Evolutionary conservation across 1,284 basidiomycete genomes (phyloP).

Genomic region (Anthracocystis panici-leucophaei): DNA sequence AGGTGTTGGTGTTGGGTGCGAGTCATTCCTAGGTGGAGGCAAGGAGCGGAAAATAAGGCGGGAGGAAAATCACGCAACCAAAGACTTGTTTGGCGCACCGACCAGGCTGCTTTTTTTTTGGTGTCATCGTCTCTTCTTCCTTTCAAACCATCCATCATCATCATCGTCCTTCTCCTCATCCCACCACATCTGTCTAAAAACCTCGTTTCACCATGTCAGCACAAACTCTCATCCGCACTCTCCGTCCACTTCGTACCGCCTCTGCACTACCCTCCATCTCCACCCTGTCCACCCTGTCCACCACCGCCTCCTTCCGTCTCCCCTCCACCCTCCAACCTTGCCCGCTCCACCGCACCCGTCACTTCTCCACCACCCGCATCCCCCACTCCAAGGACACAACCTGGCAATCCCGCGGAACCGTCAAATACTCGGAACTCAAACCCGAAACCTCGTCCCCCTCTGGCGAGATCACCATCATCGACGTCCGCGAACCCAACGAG

Average conservation of each 20-base stretch:
- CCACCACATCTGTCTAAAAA: background rate
- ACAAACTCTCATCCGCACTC: constrained; percentile 3
- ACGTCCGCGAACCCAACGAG: constrained; percentile 94
- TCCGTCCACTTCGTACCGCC: constrained; percentile 3
- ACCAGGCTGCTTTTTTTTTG: background rate
- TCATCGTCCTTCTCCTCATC: background rate
- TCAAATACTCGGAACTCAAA: constrained; percentile 87
- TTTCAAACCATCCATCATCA: background rate
- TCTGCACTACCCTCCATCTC: background rate
- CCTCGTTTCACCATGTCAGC: constrained; percentile 11
- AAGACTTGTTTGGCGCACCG: constrained; percentile 1
- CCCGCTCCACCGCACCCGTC: background rate
- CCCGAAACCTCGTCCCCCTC: constrained; percentile 83
- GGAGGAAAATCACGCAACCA: constrained; percentile 3
- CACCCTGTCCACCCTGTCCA: background rate
- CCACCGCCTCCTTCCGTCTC: background rate
- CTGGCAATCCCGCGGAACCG: constrained; percentile 62
- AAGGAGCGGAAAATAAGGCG: constrained; percentile 2
- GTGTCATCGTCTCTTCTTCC: background rate
- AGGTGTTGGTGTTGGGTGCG: background rate
- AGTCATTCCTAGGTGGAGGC: background rate
- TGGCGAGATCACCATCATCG: constrained; percentile 72
- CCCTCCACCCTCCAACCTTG: background rate
- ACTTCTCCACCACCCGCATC: constrained; percentile 6
- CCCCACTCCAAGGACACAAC: constrained; percentile 35